Evolutionary conservation across 306 rosid species (phyloP), one percentile per base, ranked within the genome.

Genomic region (Casuarina equisetifolia): DNA sequence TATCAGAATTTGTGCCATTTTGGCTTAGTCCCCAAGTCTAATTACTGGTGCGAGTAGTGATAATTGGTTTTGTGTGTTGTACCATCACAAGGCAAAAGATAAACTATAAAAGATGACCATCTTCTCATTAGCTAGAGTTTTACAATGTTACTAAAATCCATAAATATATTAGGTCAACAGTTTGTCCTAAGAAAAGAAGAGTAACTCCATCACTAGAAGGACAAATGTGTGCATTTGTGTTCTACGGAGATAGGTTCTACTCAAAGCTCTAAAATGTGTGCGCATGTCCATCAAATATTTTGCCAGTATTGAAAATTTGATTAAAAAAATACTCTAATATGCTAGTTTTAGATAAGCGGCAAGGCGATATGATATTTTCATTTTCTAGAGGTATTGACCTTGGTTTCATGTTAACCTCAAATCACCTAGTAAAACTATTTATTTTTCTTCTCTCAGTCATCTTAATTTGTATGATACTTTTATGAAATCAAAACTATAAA

Each of bases 321-420:
- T 72, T 25, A 25, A 71, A 67, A 80, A 4, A 55, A 73, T 80
- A 94, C 98, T n/a, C n/a, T n/a, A n/a, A n/a, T n/a, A 25, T 25
- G 32, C 32, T 25, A 25, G 32, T 25, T 25, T 25, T 25, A 25
- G 32, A 25, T 25, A 25, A 25, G 32, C 32, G 32, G 32, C 32
- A 25, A 25, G 32, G 32, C 32, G 0, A 25, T 25, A 25, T 25
- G 32, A 25, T 25, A 25, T 25, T 25, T 25, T 25, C 32, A 25
- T 25, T 25, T 25, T 25, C 32, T 25, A 25, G 32, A 25, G 32
- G 32, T 25, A 25, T 25, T 25, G 32, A 25, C 32, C 32, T 25
- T 25, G 32, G 32, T 25, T 25, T 25, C 32, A 25, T 25, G 32
- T 25, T 25, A 25, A 25, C 32, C 32, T 25, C 32, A 25, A 25